Percentiles rank a stretch among this genome's conserved stretches.
These are phyloP conservation scores for Rubia balearica DNA, from an alignment of 305 asterid species.

Conservation along the genomic window DNA sequence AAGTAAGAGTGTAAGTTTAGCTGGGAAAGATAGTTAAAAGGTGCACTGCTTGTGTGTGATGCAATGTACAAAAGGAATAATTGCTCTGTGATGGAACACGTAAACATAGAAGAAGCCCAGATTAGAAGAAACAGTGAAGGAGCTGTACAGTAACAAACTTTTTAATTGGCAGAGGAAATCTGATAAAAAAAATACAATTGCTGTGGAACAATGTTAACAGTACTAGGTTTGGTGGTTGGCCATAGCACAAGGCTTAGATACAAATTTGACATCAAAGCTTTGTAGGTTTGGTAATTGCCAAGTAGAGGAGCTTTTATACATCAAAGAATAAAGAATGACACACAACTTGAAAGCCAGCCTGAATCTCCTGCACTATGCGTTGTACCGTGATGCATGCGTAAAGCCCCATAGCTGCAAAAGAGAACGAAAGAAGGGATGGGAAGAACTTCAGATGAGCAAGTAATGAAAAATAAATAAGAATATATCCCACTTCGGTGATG, in stretches of 20 bases:
- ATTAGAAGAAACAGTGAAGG: neutral
- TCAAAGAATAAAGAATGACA: slow-evolving; percentile 2
- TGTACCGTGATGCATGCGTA: slow-evolving; percentile 60
- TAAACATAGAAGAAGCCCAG: neutral
- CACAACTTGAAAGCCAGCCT: neutral
- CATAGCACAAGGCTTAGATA: neutral
- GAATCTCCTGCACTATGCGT: slow-evolving; percentile 27
- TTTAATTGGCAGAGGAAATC: neutral
- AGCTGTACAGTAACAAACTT: neutral
- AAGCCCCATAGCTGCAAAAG: slow-evolving; percentile 91
- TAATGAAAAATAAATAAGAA: neutral
- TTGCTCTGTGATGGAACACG: neutral
- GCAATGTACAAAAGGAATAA: neutral
- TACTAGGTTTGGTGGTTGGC: neutral
- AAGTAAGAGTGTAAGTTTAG: too few species aligned
- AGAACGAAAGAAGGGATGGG: neutral
- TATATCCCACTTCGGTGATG: neutral
- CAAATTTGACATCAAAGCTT: neutral
- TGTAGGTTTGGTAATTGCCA: neutral
- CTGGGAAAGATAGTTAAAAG: too few species aligned
- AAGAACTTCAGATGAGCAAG: neutral
- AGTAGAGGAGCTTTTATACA: neutral
- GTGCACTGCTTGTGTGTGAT: neutral
- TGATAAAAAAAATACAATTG: neutral
- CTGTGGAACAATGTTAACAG: neutral